These are phyloP conservation scores for Marchantia polymorpha DNA, from an alignment of 225 moss, liverwort and hornwort species.

Conservation along the genomic window DNA sequence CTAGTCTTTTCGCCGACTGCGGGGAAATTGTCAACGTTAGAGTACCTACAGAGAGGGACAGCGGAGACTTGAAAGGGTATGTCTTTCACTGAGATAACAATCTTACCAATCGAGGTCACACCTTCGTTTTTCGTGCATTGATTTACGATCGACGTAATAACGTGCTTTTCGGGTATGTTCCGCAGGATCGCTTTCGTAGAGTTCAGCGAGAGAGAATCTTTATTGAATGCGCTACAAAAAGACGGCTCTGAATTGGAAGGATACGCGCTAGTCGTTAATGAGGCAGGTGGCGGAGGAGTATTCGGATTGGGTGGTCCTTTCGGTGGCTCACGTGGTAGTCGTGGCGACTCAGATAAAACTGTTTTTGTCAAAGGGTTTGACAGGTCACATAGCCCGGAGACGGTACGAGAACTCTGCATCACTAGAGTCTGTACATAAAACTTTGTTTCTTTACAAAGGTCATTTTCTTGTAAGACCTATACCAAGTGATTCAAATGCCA, in stretches of 20 bases:
- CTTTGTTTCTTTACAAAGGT: not conserved
- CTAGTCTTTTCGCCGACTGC: constrained; percentile 24
- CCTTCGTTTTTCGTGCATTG: not conserved
- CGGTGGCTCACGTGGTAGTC: constrained; percentile 7
- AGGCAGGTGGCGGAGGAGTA: constrained; percentile 42
- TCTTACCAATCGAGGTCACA: not conserved
- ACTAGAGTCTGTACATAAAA: no score
- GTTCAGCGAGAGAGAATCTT: constrained; percentile 54
- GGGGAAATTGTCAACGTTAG: constrained; percentile 27
- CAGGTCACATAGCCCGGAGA: constrained; percentile 6
- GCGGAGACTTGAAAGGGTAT: constrained; percentile 72
- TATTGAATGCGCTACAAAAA: constrained; percentile 49
- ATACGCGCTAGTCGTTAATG: constrained; percentile 54
- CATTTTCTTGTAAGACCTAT: not conserved
- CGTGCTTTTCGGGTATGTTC: not conserved
- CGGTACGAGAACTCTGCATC: not conserved
- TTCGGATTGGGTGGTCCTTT: not conserved
- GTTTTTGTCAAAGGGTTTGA: constrained; percentile 34
- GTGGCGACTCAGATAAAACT: constrained; percentile 28
- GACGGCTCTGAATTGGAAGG: constrained; percentile 60
- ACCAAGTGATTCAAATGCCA: not conserved
- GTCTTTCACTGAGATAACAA: not conserved
- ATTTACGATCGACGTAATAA: no score
- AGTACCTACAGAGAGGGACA: constrained; percentile 51
- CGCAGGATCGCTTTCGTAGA: constrained; percentile 47